Base-by-base conservation (phyloP, 768 basidiomycete genomes). In the Hypholoma sublateritium region DNA sequence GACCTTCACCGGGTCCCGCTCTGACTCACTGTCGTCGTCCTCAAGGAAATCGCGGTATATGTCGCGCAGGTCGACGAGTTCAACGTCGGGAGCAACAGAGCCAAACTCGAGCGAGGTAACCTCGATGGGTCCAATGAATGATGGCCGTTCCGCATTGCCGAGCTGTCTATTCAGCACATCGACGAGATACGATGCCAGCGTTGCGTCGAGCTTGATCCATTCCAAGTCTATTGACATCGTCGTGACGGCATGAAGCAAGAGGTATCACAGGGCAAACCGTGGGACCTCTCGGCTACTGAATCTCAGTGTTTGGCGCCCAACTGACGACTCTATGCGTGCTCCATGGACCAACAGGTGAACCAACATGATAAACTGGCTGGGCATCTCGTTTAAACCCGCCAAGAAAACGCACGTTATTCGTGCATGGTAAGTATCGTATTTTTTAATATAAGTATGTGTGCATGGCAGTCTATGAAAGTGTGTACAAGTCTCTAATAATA, bases 31-130 rank as follows among this genome's bases (percentile, higher is more conserved):
- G 0, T 86, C 84, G 62, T 91, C 89, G 61, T 89, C 90, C 58
- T 95, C 91, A 53, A 97, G 83, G 67, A 98, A 98, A 69, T 96
- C 95, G 51, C 86, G 87, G 73, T 95, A 93, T 56, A 98, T 93
- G 77, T 98, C 94, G 46, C 93, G 82, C 50, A 98, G 74, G 74
- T 97, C 97, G 53, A 91, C 86, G 52, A 98, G 81, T 69, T 97
- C 93, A 21, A 95, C 82, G 57, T 95, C 89, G 4, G 97, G 97
- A 2, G 86, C 69, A 17, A 77, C 75, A 0, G 87, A 84, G 32
- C 97, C 97, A 72, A 99, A 95, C 56, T 93, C 91, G 53, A 98
- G 81, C 3, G 87, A 86, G 1, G 86, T 88, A 54, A 98, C 86
- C 57, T 88, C 82, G 57, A 98, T 85, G 13, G 95, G 94, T 2